Conservation (phyloP, 306 rosid genomes). For the Gleditsia sinensis region DNA sequence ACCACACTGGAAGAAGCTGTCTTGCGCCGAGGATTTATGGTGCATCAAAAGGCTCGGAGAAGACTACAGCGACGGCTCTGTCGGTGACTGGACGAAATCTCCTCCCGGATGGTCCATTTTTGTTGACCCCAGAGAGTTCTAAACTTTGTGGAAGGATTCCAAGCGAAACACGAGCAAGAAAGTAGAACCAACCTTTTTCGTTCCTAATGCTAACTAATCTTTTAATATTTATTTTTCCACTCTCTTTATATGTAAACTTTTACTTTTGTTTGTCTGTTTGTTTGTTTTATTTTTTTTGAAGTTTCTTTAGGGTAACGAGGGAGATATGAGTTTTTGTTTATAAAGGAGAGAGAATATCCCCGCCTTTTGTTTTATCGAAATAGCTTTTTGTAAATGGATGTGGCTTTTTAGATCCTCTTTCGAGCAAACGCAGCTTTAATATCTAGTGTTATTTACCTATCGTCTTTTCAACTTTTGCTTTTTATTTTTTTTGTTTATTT, state of each 20-base stretch:
- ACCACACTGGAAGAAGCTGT: slow-evolving; percentile 90
- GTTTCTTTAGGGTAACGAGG: not conserved
- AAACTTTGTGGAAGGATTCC: not conserved
- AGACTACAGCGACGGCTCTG: slow-evolving; percentile 80
- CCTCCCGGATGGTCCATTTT: slow-evolving; percentile 74
- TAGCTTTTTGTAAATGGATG: slow-evolving; percentile 53
- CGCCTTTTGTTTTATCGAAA: slow-evolving; percentile 21
- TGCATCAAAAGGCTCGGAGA: slow-evolving; percentile 81
- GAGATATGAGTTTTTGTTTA: slow-evolving; percentile 39
- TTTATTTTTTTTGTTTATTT: not conserved
- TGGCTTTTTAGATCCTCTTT: slow-evolving; percentile 49
- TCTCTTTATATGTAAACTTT: not conserved
- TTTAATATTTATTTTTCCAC: too few species aligned
- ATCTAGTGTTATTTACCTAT: slow-evolving; percentile 22
- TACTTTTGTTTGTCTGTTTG: not conserved
- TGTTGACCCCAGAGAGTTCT: slow-evolving; percentile 94
- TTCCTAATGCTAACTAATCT: not conserved
- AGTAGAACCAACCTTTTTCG: not conserved
- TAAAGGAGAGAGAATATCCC: slow-evolving; percentile 40
- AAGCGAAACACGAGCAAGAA: not conserved
- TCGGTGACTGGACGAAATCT: slow-evolving; percentile 98
- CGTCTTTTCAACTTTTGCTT: not conserved
- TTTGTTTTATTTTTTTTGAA: too few species aligned
- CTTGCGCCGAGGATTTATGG: slow-evolving; percentile 82
- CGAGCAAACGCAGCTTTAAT: slow-evolving; percentile 42